Percentiles rank a stretch among this genome's conserved stretches.
Conservation (phyloP, 495 filamentous ascomycete species). For the Xylaria longipes region DNA sequence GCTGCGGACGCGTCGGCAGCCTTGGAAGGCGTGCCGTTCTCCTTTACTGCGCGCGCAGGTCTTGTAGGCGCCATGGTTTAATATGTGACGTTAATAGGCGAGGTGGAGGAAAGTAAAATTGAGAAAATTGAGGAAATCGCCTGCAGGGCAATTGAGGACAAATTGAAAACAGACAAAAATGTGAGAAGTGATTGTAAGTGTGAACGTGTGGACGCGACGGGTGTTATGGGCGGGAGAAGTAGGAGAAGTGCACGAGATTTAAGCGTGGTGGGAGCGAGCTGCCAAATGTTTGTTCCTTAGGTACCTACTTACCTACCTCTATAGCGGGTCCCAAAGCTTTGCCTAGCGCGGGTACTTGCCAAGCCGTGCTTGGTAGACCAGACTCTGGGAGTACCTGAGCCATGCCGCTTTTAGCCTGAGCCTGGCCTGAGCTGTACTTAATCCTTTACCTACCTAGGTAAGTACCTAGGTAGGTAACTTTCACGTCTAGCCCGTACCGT, state of each 20-base stretch:
- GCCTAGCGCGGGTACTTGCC: no score
- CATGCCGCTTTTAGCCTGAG: no score
- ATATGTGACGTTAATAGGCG: background rate
- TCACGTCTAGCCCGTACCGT: no score
- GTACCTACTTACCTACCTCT: no score
- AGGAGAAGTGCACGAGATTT: conserved; percentile 25
- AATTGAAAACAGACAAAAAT: background rate
- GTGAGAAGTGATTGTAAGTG: background rate
- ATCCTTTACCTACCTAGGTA: no score
- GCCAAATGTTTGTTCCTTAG: background rate
- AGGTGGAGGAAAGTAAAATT: background rate
- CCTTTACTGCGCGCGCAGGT: conserved; percentile 35
- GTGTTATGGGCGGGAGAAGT: conserved; percentile 15
- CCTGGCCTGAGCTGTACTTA: no score
- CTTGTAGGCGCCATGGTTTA: conserved; percentile 36
- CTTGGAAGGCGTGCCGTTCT: conserved; percentile 28
- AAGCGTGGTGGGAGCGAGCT: conserved; percentile 1
- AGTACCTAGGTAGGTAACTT: no score
- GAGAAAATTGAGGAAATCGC: conserved; percentile 12
- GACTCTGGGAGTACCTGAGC: no score
- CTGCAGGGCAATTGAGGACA: background rate
- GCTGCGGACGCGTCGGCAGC: conserved; percentile 28
- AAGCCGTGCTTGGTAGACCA: no score
- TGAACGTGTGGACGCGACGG: conserved; percentile 18
- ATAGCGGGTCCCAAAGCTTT: no score